These are phyloP conservation scores for Psilocybe subaeruginosa DNA, from an alignment of 768 basidiomycete species.

Conservation along the genomic window DNA sequence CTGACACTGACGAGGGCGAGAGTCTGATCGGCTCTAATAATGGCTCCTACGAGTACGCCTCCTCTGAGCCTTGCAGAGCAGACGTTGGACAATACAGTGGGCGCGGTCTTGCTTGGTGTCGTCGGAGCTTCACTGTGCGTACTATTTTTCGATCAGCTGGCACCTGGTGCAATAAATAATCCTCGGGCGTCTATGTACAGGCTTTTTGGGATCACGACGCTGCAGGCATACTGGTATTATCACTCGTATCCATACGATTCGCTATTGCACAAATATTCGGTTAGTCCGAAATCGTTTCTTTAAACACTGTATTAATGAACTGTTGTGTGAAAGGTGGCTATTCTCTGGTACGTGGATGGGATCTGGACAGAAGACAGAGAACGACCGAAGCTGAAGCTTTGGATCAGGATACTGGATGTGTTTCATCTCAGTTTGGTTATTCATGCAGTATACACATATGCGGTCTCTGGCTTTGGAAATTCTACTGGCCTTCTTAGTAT, in stretches of 20 bases:
- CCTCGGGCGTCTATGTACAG: constrained; percentile 19
- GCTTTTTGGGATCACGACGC: constrained; percentile 40
- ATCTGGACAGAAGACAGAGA: background rate
- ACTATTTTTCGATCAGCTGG: background rate
- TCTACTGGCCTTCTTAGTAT: constrained; percentile 25
- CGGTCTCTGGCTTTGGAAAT: constrained; percentile 39
- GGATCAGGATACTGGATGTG: constrained; percentile 35
- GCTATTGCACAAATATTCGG: constrained; percentile 37
- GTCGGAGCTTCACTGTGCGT: constrained; percentile 38
- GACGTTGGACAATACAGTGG: constrained; percentile 42
- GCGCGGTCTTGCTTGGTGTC: constrained; percentile 38
- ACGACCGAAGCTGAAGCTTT: background rate
- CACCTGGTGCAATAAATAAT: background rate
- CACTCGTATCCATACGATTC: constrained; percentile 40
- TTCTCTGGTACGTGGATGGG: constrained; percentile 34
- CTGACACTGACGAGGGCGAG: no score
- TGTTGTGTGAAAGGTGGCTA: constrained; percentile 26
- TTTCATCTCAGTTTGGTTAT: constrained; percentile 36
- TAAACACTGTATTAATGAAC: background rate
- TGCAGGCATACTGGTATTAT: constrained; percentile 44
- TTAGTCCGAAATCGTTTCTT: constrained; percentile 19
- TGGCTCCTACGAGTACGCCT: constrained; percentile 15
- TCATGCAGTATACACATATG: constrained; percentile 38
- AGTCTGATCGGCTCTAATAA: background rate
- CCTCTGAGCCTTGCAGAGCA: constrained; percentile 25